These are phyloP conservation scores for Aspergillus sclerotioniger DNA, from an alignment of 495 filamentous ascomycete genomes.

Conservation along the genomic window DNA sequence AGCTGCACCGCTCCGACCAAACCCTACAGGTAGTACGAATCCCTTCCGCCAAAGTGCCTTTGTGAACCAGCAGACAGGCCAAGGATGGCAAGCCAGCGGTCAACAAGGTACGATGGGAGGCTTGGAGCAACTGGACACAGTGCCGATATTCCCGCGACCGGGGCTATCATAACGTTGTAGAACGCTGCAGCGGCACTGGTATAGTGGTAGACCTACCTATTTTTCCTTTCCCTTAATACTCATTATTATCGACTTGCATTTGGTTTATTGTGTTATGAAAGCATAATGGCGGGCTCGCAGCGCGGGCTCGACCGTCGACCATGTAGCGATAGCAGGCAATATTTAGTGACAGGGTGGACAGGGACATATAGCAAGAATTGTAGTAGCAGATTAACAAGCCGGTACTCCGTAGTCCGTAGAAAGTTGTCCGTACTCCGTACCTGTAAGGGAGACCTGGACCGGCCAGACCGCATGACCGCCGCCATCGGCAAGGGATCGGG, in stretches of 20 bases:
- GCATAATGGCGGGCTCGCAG: slow-evolving; percentile 15
- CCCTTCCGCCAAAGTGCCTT: slow-evolving; percentile 89
- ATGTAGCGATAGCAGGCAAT: slow-evolving; percentile 18
- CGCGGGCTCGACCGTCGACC: slow-evolving; percentile 8
- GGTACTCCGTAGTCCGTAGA: not conserved
- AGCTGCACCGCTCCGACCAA: slow-evolving; percentile 55
- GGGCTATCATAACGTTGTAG: slow-evolving; percentile 36
- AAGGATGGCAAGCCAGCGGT: slow-evolving; percentile 74
- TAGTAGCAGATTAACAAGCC: not conserved
- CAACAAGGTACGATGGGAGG: slow-evolving; percentile 81
- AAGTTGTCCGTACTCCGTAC: not conserved
- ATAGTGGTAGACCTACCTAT: slow-evolving; percentile 8
- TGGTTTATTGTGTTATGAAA: slow-evolving; percentile 10
- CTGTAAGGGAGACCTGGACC: not conserved
- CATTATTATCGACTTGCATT: not conserved
- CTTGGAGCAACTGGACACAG: slow-evolving; percentile 71
- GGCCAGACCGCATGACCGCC: not conserved
- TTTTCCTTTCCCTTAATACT: slow-evolving; percentile 6
- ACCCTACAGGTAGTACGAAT: slow-evolving; percentile 86
- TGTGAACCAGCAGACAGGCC: slow-evolving; percentile 80
- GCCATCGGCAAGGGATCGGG: not conserved
- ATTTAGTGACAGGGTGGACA: slow-evolving; percentile 1
- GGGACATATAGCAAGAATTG: slow-evolving; percentile 15
- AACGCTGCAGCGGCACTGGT: not conserved
- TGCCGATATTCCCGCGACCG: slow-evolving; percentile 84